These are phyloP conservation scores for Hawksworthiomyces lignivorus DNA, from an alignment of 2,329 filamentous ascomycete genomes.

Conservation along the genomic window DNA sequence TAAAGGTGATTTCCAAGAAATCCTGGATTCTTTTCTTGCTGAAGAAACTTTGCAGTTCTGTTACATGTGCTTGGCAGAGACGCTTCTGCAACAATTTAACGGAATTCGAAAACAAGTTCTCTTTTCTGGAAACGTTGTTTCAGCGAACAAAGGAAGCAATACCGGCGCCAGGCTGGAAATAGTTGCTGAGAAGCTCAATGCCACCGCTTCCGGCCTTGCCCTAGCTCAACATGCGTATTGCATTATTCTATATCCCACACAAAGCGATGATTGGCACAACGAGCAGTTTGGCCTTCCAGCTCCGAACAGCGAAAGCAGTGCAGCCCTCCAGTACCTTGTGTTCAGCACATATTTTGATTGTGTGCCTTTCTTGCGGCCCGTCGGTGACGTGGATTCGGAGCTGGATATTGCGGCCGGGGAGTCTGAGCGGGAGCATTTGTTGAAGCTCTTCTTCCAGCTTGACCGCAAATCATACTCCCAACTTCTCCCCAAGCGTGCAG, in stretches of 20 bases:
- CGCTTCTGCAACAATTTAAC: slow-evolving; percentile 14
- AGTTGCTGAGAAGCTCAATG: slow-evolving; percentile 27
- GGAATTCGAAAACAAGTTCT: slow-evolving; percentile 13
- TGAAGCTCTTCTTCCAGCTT: slow-evolving; percentile 20
- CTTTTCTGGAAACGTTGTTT: slow-evolving; percentile 19
- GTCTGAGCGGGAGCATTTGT: slow-evolving; percentile 14
- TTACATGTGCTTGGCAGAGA: slow-evolving; percentile 21
- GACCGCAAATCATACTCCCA: slow-evolving; percentile 23
- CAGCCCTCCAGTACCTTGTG: slow-evolving; percentile 28
- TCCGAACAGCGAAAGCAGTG: background rate
- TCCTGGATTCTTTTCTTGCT: slow-evolving; percentile 15
- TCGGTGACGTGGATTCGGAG: background rate
- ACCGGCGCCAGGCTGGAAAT: slow-evolving; percentile 16
- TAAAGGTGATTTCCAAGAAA: background rate
- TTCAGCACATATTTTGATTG: slow-evolving; percentile 24
- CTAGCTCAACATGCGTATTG: slow-evolving; percentile 24
- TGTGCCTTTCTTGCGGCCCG: slow-evolving; percentile 12
- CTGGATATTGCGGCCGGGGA: background rate
- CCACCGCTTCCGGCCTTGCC: slow-evolving; percentile 29
- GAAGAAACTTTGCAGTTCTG: slow-evolving; percentile 21
- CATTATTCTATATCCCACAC: slow-evolving; percentile 32
- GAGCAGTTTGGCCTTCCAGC: slow-evolving; percentile 13
- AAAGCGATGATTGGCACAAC: slow-evolving; percentile 27
- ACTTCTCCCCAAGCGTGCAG: slow-evolving; percentile 3
- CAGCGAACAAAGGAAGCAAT: slow-evolving; percentile 2